Percentiles rank a stretch among this genome's conserved stretches.
Evolutionary conservation across 371 early-diverging fungal species (phyloP).

Genomic region (Apophysomyces trapeziformis): DNA sequence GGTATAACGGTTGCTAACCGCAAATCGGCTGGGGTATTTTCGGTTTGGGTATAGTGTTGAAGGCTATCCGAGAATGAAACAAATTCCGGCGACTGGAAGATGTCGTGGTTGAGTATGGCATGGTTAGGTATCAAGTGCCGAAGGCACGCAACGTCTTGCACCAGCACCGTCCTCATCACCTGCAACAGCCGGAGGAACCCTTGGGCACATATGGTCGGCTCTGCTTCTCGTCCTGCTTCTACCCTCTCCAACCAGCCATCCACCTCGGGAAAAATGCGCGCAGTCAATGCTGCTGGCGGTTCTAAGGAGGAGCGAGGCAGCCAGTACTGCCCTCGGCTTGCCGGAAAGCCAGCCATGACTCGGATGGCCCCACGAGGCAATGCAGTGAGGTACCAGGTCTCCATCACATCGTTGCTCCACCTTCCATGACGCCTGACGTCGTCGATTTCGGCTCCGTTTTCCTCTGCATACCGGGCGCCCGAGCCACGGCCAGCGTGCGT

Average conservation of each 20-base stretch:
- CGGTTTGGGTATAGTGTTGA: not conserved
- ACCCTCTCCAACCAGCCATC: too few relatives aligned
- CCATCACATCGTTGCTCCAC: too few relatives aligned
- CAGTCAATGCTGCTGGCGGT: too few relatives aligned
- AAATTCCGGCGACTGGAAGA: not conserved
- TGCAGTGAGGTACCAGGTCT: too few relatives aligned
- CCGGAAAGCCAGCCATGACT: too few relatives aligned
- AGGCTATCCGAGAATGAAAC: not conserved
- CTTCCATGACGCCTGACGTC: too few relatives aligned
- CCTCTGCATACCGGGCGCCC: slow-evolving; percentile 14
- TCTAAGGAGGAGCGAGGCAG: too few relatives aligned
- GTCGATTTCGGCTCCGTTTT: slow-evolving; percentile 7
- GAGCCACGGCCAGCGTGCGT: slow-evolving; percentile 11
- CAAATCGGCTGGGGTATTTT: not conserved
- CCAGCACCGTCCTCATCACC: not conserved
- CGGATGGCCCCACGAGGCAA: too few relatives aligned
- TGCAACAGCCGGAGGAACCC: not conserved
- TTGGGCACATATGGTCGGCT: slow-evolving; percentile 1
- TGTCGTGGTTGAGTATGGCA: not conserved
- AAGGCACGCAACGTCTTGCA: slow-evolving; percentile 1
- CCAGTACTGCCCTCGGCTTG: too few relatives aligned
- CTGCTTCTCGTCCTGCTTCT: too few relatives aligned
- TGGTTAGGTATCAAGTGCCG: not conserved
- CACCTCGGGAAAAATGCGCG: too few relatives aligned
- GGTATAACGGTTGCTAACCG: not conserved